A percentile compares a stretch with the other conserved stretches of the same genome.
Conservation (phyloP, 179 eudicot species). For the Actinidia arguta region DNA sequence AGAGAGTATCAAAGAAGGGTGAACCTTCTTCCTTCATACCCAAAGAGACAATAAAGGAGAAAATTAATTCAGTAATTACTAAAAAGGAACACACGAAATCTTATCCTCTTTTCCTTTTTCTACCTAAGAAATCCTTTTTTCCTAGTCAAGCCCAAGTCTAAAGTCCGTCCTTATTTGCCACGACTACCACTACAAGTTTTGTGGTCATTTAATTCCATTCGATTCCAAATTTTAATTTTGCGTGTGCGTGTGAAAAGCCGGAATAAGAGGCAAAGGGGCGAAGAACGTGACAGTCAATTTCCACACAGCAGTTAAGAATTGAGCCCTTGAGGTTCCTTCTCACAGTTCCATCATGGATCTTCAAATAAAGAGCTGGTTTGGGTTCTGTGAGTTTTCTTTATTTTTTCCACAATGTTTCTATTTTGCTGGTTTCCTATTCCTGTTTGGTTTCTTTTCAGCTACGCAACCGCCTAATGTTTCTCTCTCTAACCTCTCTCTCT, state of each 20-base stretch:
- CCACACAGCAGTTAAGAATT: conserved; percentile 29
- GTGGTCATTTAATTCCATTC: conserved; percentile 5
- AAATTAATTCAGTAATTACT: too few species aligned
- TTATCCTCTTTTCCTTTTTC: background rate
- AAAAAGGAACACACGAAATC: background rate
- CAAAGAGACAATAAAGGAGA: too few species aligned
- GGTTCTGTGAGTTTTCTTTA: background rate
- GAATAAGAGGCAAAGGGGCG: conserved; percentile 35
- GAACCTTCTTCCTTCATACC: too few species aligned
- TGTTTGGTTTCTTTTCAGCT: conserved; percentile 3
- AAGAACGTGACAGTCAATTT: conserved; percentile 43
- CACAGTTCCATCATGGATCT: background rate
- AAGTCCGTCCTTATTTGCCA: conserved; percentile 4
- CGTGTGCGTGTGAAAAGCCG: conserved; percentile 23
- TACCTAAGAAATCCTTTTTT: background rate
- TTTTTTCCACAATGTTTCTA: too few species aligned
- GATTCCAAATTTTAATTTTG: too few species aligned
- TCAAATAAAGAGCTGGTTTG: background rate
- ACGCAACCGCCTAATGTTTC: conserved; percentile 12
- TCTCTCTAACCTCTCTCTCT: background rate
- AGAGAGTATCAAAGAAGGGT: background rate
- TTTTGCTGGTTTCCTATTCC: background rate
- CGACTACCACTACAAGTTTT: background rate
- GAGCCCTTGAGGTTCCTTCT: conserved; percentile 20
- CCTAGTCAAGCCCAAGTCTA: too few species aligned